Conservation (phyloP, 192 early-diverging fungal genomes). For the Coemansia sp. region DNA sequence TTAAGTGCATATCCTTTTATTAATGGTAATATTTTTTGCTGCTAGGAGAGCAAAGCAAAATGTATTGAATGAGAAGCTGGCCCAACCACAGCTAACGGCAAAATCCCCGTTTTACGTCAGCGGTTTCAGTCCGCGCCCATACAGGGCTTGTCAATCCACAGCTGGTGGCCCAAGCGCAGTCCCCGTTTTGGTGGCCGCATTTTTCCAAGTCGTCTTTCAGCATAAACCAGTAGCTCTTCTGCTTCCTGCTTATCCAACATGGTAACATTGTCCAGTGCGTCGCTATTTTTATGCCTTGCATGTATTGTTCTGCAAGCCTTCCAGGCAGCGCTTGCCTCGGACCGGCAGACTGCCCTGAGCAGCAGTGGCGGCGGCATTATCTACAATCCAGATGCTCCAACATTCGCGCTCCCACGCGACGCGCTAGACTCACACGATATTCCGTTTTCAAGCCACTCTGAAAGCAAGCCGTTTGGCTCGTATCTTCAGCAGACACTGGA, state of each 20-base stretch:
- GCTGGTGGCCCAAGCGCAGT: no score
- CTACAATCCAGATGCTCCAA: slow-evolving; percentile 37
- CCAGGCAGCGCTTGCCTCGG: neutral
- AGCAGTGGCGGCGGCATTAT: slow-evolving; percentile 18
- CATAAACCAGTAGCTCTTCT: neutral
- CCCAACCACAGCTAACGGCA: no score
- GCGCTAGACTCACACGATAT: slow-evolving; percentile 48
- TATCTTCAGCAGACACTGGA: slow-evolving; percentile 64
- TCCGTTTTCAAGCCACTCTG: slow-evolving; percentile 50
- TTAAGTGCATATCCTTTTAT: no score
- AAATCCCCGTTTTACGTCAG: no score
- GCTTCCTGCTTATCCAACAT: neutral
- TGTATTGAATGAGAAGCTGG: no score
- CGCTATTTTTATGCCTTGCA: neutral
- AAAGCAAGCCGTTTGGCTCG: slow-evolving; percentile 25
- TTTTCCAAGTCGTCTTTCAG: neutral
- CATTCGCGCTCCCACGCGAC: slow-evolving; percentile 24
- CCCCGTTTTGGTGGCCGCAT: neutral
- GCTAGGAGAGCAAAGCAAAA: no score
- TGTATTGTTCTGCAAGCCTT: neutral
- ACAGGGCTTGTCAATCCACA: no score
- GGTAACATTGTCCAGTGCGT: neutral
- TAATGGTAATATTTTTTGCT: no score
- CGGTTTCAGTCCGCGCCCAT: no score
- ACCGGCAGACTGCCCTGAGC: neutral